Conservation (phyloP, 139 green algal species). For the Picochlorum costavermella region DNA sequence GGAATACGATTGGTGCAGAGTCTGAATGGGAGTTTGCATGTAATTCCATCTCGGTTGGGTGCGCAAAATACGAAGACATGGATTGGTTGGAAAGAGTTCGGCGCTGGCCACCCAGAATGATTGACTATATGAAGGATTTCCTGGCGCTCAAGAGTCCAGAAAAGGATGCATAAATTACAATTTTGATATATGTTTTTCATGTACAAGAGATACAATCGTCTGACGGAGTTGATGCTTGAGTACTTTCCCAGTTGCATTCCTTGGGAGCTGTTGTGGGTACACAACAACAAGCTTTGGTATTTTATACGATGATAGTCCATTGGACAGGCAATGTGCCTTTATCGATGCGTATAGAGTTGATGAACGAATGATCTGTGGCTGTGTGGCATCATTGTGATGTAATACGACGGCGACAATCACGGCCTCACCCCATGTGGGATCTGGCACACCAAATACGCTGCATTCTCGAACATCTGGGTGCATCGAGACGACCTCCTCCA, state of each 20-base stretch:
- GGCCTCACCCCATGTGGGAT: slow-evolving; percentile 64
- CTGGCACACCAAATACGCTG: slow-evolving; percentile 69
- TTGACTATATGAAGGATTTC: slow-evolving; percentile 38
- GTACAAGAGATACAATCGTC: not conserved
- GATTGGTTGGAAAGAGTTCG: slow-evolving; percentile 66
- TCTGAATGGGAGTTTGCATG: slow-evolving; percentile 68
- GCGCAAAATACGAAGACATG: slow-evolving; percentile 60
- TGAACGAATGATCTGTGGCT: not conserved
- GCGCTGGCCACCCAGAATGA: slow-evolving; percentile 60
- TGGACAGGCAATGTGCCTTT: slow-evolving; percentile 25
- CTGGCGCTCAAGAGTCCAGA: slow-evolving; percentile 6
- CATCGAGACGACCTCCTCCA: slow-evolving; percentile 29
- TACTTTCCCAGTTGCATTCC: slow-evolving; percentile 60
- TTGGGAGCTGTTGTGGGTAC: slow-evolving; percentile 24
- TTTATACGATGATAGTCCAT: slow-evolving; percentile 56
- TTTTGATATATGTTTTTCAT: slow-evolving; percentile 1
- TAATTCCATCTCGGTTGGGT: slow-evolving; percentile 58
- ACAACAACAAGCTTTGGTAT: slow-evolving; percentile 37
- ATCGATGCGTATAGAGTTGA: slow-evolving; percentile 4
- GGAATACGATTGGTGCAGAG: slow-evolving; percentile 47
- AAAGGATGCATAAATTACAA: not conserved
- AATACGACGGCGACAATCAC: slow-evolving; percentile 59
- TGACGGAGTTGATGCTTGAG: slow-evolving; percentile 30
- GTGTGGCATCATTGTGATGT: slow-evolving; percentile 33
- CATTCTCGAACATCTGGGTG: slow-evolving; percentile 53